Conservation (phyloP, 148 eudicot genomes). For the Rhododendron henanense region DNA sequence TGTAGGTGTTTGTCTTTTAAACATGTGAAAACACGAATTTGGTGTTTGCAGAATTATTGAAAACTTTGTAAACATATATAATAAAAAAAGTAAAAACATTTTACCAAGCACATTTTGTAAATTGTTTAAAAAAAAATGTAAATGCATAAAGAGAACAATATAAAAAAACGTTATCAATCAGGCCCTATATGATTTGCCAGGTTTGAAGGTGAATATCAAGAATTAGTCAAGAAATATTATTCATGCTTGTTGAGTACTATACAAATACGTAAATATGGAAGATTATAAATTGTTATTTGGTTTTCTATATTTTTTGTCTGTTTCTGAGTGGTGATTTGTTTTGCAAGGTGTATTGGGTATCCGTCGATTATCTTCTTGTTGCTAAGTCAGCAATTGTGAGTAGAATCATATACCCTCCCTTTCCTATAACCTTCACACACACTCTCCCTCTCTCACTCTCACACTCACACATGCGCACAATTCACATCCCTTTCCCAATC, state of each 20-base stretch:
- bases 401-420: constrained; percentile 20
- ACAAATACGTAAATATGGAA: not conserved
- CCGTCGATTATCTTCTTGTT: constrained; percentile 72
- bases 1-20: not conserved
- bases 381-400: constrained; percentile 93
- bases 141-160: not conserved
- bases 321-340: constrained; percentile 1
- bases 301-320: not conserved
- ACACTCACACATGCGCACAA: not conserved
- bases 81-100: not conserved
- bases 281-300: not conserved
- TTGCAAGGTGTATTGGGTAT: constrained; percentile 84
- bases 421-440: not conserved
- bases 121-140: not conserved
- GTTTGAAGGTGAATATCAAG: not conserved
- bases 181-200: not conserved
- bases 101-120: not conserved
- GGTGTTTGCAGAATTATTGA: not conserved
- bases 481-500: not conserved
- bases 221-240: not conserved
- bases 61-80: not conserved
- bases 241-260: not conserved
- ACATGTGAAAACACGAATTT: not conserved
- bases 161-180: not conserved
- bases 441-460: not conserved